Evolutionary conservation across 2,329 filamentous ascomycete species (phyloP), one percentile per base, ranked within the genome.

Genomic region (Colletotrichum sp.): DNA sequence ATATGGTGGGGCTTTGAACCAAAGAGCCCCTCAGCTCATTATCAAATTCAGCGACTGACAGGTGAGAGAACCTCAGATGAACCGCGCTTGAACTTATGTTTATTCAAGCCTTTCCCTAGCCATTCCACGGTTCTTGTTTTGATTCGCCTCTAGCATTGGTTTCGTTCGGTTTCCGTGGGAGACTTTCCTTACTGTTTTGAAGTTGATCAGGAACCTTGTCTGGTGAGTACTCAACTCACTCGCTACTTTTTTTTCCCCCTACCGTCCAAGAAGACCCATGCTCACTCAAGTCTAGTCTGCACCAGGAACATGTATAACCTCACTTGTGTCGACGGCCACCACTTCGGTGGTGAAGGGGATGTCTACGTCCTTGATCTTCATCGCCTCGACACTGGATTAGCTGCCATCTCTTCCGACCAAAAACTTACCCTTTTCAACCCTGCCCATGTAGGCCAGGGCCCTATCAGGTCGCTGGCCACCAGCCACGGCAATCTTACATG

Each of bases 381-480:
- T 31, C 86, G 88, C n/a, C 84, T 89, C 6, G 77, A 84, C 1
- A 80, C 83, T 3, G 86, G 88, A 7, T 86, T 94, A 54, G 91
- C 90, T 3, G 88, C 90, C 18, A 93, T 93, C 70, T 90, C 92
- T 5, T 94, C 93, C 1, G 92, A 95, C 83, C 91, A 94, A 82
- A 88, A 86, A n/a, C 85, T 96, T 24, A 89, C 90, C 33, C 83
- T 94, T 21, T 89, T 95, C 76, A 88, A 94, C 80, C 89, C 92
- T 0, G 76, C 84, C 2, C 87, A 86, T 29, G 84, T 95, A 29
- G 86, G 86, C 68, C 80, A 85, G 5, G 86, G 89, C 0, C 87
- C 89, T 5, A 77, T 88, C 31, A 84, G 85, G 65, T 83, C 84
- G 11, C 83, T 90, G 62, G 80, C 81, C 43, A 89, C 88, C 12